A percentile compares a stretch with the other conserved stretches of the same genome.
phyloP scores from a whole-genome alignment of 208 protist genomes.

The Polymyxa betae region DNA sequence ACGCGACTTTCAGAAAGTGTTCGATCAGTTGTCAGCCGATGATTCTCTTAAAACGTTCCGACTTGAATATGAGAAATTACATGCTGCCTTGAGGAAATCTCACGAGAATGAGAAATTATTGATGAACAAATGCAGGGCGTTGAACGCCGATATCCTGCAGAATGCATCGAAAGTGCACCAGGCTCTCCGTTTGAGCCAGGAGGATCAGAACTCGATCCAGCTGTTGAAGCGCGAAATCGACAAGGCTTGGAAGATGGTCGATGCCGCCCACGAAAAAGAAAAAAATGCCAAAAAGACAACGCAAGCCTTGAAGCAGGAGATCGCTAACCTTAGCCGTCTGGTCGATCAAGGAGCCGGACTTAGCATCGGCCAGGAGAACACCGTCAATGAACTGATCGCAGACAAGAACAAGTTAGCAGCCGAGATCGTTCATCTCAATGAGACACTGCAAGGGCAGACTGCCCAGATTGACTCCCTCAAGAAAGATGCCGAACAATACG shows the following conservation, averaged over 20 bases:
- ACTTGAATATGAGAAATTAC: conserved; percentile 95
- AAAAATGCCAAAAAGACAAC: conserved; percentile 89
- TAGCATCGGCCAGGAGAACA: conserved; percentile 88
- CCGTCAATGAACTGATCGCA: conserved; percentile 85
- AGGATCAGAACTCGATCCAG: conserved; percentile 92
- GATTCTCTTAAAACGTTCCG: conserved; percentile 88
- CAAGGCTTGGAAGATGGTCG: conserved; percentile 94
- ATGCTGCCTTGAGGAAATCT: conserved; percentile 90
- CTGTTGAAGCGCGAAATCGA: conserved; percentile 78
- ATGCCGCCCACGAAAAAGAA: conserved; percentile 93
- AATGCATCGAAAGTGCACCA: conserved; percentile 93
- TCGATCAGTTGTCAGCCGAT: conserved; percentile 85
- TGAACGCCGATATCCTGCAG: conserved; percentile 88
- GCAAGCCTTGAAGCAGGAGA: conserved; percentile 87
- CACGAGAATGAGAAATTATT: conserved; percentile 95
- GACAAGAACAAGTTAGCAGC: conserved; percentile 68
- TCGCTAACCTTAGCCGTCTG: conserved; percentile 85
- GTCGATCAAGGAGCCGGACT: conserved; percentile 88
- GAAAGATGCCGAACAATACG: conserved; percentile 34
- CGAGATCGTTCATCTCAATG: conserved; percentile 56
- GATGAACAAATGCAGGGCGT: conserved; percentile 86
- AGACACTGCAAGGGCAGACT: neutral
- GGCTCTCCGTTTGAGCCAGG: conserved; percentile 89
- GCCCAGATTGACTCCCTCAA: conserved; percentile 12
- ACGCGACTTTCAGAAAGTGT: conserved; percentile 86